Evolutionary conservation across 306 rosid genomes (phyloP), one percentile per base, ranked within the genome.

Genomic region (Urtica urens): DNA sequence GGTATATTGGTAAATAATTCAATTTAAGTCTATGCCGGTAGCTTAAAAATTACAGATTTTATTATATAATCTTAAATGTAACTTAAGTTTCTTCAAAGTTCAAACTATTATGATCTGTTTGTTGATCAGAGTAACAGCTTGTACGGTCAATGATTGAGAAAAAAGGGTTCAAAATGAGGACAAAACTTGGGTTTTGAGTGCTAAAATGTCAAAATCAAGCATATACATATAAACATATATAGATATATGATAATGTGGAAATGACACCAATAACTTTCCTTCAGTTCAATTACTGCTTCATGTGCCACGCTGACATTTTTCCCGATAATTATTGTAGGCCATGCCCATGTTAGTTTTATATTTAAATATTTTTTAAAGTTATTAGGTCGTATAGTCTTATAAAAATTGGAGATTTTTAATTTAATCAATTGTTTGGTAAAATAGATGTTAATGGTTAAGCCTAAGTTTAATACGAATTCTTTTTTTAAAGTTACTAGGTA

Each of bases 131-230:
- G 52, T 11, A 23, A 47, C 9, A 16, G 52, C 27, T 47, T 25
- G 18, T 26, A 23, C 21, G 52, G 15, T 26, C 34, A 47, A 47
- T 47, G 22, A 47, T 47, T 24, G 52, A 26, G 35, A n/a, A 47
- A n/a, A n/a, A 14, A 23, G 52, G 21, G 7, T 35, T 21, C n/a
- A 11, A 15, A 47, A 47, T 1, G 52, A 25, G 22, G 30, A 26
- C 34, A 47, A 7, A 46, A 25, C 28, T 23, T 7, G 35, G 33
- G 33, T 4, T 4, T 15, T 20, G 33, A 25, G 35, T 47, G 34
- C 33, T 47, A n/a, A n/a, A 47, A 23, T 15, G 52, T 47, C 52
- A 21, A 47, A 47, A 47, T 24, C 35, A 47, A n/a, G n/a, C n/a
- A n/a, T n/a, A n/a, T n/a, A n/a, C n/a, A n/a, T n/a, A n/a, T n/a